Conservation (phyloP, 192 early-diverging fungal species). For the Dimargaris xerosporica region DNA sequence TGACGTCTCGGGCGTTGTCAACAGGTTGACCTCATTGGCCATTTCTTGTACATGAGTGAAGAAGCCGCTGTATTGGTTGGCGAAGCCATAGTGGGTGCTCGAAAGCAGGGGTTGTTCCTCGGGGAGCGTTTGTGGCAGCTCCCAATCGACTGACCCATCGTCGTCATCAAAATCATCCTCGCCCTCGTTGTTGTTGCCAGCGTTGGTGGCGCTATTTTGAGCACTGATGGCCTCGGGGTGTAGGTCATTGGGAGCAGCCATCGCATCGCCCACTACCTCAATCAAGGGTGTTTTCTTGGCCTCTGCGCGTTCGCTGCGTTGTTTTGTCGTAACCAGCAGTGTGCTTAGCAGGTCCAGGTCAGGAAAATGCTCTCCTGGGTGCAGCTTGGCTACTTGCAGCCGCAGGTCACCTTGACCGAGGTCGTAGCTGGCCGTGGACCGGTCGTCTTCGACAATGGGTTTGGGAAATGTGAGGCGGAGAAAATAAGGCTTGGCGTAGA, state of each 20-base stretch:
- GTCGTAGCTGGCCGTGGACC: slow-evolving; percentile 65
- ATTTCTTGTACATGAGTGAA: slow-evolving; percentile 57
- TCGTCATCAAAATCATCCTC: slow-evolving; percentile 22
- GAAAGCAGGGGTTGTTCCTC: slow-evolving; percentile 20
- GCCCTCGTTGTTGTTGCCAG: slow-evolving; percentile 8
- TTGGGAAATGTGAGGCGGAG: slow-evolving; percentile 72
- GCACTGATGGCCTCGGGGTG: slow-evolving; percentile 10
- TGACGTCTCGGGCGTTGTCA: slow-evolving; percentile 37
- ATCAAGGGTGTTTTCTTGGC: slow-evolving; percentile 38
- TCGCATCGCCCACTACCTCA: slow-evolving; percentile 40
- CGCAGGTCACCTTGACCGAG: slow-evolving; percentile 56
- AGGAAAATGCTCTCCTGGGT: slow-evolving; percentile 56
- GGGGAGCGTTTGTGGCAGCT: slow-evolving; percentile 53
- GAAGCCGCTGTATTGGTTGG: slow-evolving; percentile 64
- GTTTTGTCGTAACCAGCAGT: slow-evolving; percentile 44
- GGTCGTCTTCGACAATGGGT: slow-evolving; percentile 71
- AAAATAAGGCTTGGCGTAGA: slow-evolving; percentile 84
- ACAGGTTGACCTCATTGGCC: slow-evolving; percentile 51
- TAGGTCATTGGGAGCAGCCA: no score
- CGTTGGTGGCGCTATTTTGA: slow-evolving; percentile 23
- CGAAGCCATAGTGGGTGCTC: slow-evolving; percentile 71
- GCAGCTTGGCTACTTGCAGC: slow-evolving; percentile 64
- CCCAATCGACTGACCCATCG: slow-evolving; percentile 71
- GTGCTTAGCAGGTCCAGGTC: slow-evolving; percentile 84
- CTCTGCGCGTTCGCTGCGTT: slow-evolving; percentile 8